Base-by-base conservation (phyloP, 2,329 filamentous ascomycete genomes). In the Ophiostoma perfectum region DNA sequence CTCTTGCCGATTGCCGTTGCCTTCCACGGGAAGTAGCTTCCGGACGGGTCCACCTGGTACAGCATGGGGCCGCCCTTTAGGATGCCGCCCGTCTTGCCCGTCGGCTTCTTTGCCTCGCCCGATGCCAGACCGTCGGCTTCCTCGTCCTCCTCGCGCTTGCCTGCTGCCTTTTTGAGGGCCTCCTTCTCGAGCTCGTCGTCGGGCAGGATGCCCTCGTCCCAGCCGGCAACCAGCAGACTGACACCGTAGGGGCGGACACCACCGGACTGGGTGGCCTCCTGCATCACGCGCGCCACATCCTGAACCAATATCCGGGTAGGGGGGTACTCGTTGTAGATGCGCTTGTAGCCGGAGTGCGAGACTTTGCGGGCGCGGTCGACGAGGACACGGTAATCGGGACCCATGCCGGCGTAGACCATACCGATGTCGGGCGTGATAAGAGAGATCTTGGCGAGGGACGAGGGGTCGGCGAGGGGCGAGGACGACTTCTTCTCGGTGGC, bases 241-340 rank as follows among this genome's bases (percentile, higher is more conserved):
- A 99, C 95, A 76, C 95, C 95, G 78, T 98, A 99, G 64, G 95
- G 95, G 72, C 95, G 87, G 72, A 99, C 94, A 87, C 95, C 95
- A 77, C 95, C 95, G 52, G 92, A 97, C 81, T 99, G 95, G 70
- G 95, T 99, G 71, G 95, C 95, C 82, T 99, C 95, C 81, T 99
- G 95, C 90, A 99, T 97, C 73, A 98, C 94, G 72, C 93, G 88
- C 70, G 95, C 95, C 69, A 99, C 93, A 76, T 99, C 95, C 81
- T 99, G 95, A 69, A 99, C 95, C 82, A 99, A 87, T 90, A 99
- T 99, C 79, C 95, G 89, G 69, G 95, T 99, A 5, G 95, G 95
- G n/a, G 95, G 95, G 83, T 99, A 99, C 83, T 99, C 95, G 82
- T 99, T 99, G 85, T 99, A 99, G 83, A 99, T 93, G 80, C 95